phyloP scores from a whole-genome alignment of 768 basidiomycete genomes.

The Leccinum incarnatum region DNA sequence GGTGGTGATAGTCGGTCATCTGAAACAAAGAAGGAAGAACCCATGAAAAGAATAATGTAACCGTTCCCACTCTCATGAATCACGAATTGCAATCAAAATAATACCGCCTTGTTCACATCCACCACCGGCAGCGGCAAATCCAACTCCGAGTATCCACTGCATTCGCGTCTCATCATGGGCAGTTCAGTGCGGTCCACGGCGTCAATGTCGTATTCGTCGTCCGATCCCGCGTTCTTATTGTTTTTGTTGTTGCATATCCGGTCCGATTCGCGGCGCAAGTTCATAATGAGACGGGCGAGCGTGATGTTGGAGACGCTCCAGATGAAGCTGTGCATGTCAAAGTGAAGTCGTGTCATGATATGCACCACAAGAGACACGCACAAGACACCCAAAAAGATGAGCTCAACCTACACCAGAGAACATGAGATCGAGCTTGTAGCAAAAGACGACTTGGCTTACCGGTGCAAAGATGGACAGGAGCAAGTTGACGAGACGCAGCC shows the following conservation, averaged over 20 bases:
- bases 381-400: slow-evolving; percentile 23
- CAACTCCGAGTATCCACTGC: not conserved
- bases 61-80: not conserved
- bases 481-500: slow-evolving; percentile 20
- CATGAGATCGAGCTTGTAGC: not conserved
- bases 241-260: not conserved
- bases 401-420: slow-evolving; percentile 14
- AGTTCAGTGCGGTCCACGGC: slow-evolving; percentile 4
- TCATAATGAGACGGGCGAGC: slow-evolving; percentile 34
- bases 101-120: not conserved
- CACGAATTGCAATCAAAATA: not conserved
- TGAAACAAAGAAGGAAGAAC: not conserved
- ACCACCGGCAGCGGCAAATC: not conserved
- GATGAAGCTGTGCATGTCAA: slow-evolving; percentile 26
- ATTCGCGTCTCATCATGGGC: not conserved
- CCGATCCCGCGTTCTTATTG: too few relatives aligned
- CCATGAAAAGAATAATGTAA: not conserved
- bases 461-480: slow-evolving; percentile 21
- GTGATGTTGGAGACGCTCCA: slow-evolving; percentile 27
- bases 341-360: not conserved
- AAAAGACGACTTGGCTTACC: slow-evolving; percentile 7
- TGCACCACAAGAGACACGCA: slow-evolving; percentile 5
- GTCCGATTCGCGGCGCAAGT: slow-evolving; percentile 26
- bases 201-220: not conserved
- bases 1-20: not conserved